Base-by-base conservation (phyloP, 768 basidiomycete species). In the Fomitopsis serialis region DNA sequence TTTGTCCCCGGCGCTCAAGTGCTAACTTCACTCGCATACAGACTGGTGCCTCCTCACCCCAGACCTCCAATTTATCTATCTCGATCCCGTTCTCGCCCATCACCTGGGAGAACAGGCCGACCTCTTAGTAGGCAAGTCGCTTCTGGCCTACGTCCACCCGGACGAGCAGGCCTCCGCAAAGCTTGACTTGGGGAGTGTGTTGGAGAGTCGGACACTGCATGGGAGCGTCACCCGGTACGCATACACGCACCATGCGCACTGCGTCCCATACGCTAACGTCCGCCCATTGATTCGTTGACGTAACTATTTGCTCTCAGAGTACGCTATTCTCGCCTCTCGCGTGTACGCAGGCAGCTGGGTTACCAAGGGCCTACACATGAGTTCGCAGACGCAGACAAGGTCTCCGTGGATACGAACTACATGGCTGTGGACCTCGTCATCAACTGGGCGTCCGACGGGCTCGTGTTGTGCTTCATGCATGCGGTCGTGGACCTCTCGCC, bases 341-440 rank as follows among this genome's bases (percentile, higher is more conserved):
- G 79, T 61, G 78, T 92, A 54, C 86, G 89, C 54, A 80, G 82
- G 55, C 65, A 78, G 50, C 78, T 93, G n/a, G 90, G 89, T 42
- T 78, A 84, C 68, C 68, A 74, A 19, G 86, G 82, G 0, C 77
- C 81, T 12, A 64, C 66, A 37, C 68, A 74, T 21, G 66, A 74
- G 7, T 90, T 85, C 80, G 65, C 70, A 32, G 84, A 86, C 55
- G 83, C 77, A 7, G 83, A 89, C 59, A 87, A 85, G 69, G 76
- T 86, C 58, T 75, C 80, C 11, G 62, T 83, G 17, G 89, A 93
- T 73, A 69, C 72, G 25, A 73, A 90, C 64, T 93, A 92, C 68
- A 85, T 92, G 81, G 84, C 85, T 5, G 86, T 89, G 55, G 90
- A 94, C 70, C 83, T 94, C 63, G 90, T 92, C 62, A 87, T 92